These are phyloP conservation scores for Pichia sp. DNA, from an alignment of 1,139 yeast genomes.

Conservation along the genomic window DNA sequence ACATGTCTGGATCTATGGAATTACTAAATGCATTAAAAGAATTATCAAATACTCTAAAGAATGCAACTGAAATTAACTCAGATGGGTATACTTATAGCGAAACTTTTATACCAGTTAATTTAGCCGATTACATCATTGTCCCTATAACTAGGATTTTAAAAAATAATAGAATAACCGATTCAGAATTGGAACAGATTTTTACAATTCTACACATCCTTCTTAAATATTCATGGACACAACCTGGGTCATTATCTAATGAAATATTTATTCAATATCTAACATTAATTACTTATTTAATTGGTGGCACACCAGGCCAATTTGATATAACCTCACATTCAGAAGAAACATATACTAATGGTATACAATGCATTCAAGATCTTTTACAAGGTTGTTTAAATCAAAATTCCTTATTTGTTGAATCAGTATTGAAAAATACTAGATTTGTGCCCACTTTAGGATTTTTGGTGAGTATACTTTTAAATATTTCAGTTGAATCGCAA, in stretches of 20 bases:
- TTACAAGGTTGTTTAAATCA: conserved; percentile 31
- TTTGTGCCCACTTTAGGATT: conserved; percentile 43
- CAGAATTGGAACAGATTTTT: conserved; percentile 39
- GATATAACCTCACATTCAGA: conserved; percentile 24
- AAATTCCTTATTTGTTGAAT: conserved; percentile 20
- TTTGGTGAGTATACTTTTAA: conserved; percentile 39
- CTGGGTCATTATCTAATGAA: conserved; percentile 33
- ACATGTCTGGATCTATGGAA: conserved; percentile 23
- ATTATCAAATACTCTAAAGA: conserved; percentile 26
- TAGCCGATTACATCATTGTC: conserved; percentile 59
- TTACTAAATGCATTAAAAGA: conserved; percentile 31
- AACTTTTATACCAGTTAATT: conserved; percentile 30
- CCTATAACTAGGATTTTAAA: conserved; percentile 51
- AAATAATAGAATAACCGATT: conserved; percentile 35
- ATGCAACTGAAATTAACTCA: conserved; percentile 4
- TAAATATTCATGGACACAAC: conserved; percentile 40
- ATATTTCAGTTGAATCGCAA: conserved; percentile 28
- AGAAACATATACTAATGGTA: conserved; percentile 40
- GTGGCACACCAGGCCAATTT: conserved; percentile 33
- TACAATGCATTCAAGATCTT: conserved; percentile 31
- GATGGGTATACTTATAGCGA: conserved; percentile 4
- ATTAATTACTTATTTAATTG: conserved; percentile 41
- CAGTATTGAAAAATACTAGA: conserved; percentile 33
- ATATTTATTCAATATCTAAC: conserved; percentile 47
- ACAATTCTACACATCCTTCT: conserved; percentile 37